Base-by-base conservation (phyloP, 208 protist species). In the Dictyostelium gargantuum region DNA sequence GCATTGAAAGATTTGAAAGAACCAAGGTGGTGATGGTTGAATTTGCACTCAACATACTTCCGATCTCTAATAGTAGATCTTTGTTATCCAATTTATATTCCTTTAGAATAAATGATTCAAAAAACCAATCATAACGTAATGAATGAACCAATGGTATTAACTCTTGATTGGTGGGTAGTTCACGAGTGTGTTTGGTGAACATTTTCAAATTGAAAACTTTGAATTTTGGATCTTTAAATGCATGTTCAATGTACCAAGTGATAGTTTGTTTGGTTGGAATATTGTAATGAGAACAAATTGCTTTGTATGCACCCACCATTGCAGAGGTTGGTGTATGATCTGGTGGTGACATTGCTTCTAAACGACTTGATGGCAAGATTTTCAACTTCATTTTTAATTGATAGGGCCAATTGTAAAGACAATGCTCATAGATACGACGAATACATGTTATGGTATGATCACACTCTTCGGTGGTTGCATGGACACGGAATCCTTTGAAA, bases 361-460 rank as follows among this genome's bases (percentile, higher is more conserved):
- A 15, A 21, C 81, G 6, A 8, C 66, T 76, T 8, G n/a, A 50
- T 29, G 81, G 81, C 17, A 6, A 8, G 21, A 86, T 61, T 26
- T 86, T 86, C 19, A 76, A 21, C 35, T 86, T 86, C 81, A 86
- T 86, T 32, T 86, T 86, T 8, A 66, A 10, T 26, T 15, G 5
- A 19, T 66, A 86, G 17, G 81, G 81, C 81, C 81, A 86, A 35
- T 86, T 86, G 23, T 86, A 58, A 15, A 86, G 54, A 23, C 29
- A 50, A 46, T 86, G 63, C n/a, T 86, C 81, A 61, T 76, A 76
- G 48, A 76, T 76, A 56, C 81, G 58, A 76, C 81, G 63, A 26
- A 86, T 86, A 35, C 81, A 86, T 13, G 81, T 86, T 10, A 86
- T 86, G 9, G 74, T 76, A 40, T 86, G 81, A 46, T 86, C 81